phyloP scores from a whole-genome alignment of 495 filamentous ascomycete genomes.

The Xylaria palmicola region DNA sequence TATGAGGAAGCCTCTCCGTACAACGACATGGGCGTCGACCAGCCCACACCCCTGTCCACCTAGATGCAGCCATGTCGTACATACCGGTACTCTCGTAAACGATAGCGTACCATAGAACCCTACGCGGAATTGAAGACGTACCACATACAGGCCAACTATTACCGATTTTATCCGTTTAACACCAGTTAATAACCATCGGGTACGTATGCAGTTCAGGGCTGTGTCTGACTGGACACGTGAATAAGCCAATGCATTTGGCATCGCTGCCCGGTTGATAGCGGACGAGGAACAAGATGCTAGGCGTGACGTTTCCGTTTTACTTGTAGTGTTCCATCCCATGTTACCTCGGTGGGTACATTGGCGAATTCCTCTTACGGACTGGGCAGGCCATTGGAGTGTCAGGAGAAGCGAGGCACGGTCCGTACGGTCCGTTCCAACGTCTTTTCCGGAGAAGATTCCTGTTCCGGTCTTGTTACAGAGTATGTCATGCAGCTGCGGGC shows the following conservation, averaged over 20 bases:
- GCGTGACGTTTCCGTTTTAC: neutral
- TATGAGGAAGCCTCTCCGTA: neutral
- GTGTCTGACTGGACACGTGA: neutral
- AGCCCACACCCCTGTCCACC: neutral
- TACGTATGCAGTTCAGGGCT: constrained; percentile 6
- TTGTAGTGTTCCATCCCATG: constrained; percentile 12
- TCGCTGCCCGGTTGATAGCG: neutral
- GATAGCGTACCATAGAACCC: neutral
- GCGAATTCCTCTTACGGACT: neutral
- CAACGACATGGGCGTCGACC: neutral
- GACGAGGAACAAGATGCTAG: neutral
- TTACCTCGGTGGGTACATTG: constrained; percentile 3
- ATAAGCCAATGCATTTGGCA: neutral
- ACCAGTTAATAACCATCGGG: constrained; percentile 2
- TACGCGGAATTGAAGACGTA: constrained; percentile 9
- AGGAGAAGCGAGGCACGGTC: neutral
- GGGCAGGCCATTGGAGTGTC: neutral
- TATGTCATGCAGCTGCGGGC: constrained; percentile 19
- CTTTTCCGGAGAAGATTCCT: constrained; percentile 1
- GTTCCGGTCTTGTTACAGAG: constrained; percentile 7
- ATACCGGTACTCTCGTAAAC: constrained; percentile 2
- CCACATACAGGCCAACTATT: neutral
- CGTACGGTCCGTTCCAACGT: neutral
- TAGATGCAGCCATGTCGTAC: constrained; percentile 10
- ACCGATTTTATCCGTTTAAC: neutral